phyloP scores from a whole-genome alignment of 1,284 basidiomycete genomes.

The Apiotrichum laibachii region DNA sequence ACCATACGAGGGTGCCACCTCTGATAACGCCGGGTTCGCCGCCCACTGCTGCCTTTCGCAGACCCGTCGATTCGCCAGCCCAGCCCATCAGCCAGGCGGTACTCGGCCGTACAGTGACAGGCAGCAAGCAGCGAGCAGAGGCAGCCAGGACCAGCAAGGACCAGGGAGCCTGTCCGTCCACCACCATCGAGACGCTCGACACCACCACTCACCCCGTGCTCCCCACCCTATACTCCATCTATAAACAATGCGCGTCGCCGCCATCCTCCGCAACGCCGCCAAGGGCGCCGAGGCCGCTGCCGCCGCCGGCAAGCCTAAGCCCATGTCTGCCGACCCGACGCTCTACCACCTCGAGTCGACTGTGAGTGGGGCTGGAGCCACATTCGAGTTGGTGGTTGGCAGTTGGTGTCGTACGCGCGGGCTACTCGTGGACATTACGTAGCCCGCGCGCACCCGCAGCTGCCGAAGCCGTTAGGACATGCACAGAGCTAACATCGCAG shows the following conservation, averaged over 20 bases:
- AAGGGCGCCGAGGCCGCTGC: slow-evolving; percentile 32
- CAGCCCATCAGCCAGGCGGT: too few species aligned
- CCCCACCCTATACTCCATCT: not conserved
- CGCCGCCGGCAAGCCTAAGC: slow-evolving; percentile 39
- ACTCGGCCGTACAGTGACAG: too few species aligned
- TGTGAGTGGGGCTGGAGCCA: slow-evolving; percentile 53
- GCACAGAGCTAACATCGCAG: slow-evolving; percentile 25
- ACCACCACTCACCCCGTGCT: not conserved
- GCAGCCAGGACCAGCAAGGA: too few species aligned
- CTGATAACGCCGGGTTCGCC: too few species aligned
- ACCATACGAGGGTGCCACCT: too few species aligned
- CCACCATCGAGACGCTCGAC: too few species aligned
- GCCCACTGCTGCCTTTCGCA: too few species aligned
- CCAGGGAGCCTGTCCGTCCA: too few species aligned
- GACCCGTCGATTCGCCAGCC: too few species aligned
- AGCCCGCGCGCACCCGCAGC: not conserved
- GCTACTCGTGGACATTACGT: too few species aligned
- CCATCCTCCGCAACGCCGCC: slow-evolving; percentile 36
- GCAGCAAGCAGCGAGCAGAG: too few species aligned
- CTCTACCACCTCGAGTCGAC: slow-evolving; percentile 81
- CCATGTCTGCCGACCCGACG: slow-evolving; percentile 67
- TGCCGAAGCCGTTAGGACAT: not conserved
- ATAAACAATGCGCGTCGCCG: slow-evolving; percentile 23
- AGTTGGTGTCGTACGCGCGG: not conserved
- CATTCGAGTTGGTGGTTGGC: too few species aligned